Base-by-base conservation (phyloP, 1,284 basidiomycete species). In the Ustilago trichophora region DNA sequence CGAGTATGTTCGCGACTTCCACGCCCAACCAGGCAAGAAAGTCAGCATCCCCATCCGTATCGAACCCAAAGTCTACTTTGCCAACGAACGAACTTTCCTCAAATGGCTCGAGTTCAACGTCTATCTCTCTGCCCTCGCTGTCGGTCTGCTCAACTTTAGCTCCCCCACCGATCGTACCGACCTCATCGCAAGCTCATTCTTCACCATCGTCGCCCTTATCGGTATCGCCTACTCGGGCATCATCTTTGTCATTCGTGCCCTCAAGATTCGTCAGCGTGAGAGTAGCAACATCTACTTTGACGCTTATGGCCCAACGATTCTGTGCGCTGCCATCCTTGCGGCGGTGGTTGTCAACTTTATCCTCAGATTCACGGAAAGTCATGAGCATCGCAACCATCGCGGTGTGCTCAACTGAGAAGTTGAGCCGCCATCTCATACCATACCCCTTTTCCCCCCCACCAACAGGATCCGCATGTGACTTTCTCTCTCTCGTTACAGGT, bases 1-100 rank as follows among this genome's bases (percentile, higher is more conserved):
- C 49, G 82, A 82, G 43, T 86, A 86, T 75, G 88, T 91, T 41
- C 85, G 90, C 58, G 86, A 89, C 58, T 93, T 92, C 88, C 85
- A 82, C 21, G 93, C 94, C 3, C 90, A 91, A 2, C 84, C 87
- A 38, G 95, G 95, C 16, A 98, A 97, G 85, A 87, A 88, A 68
- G 93, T 98, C 57, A 88, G 92, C 1, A 87, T 98, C 1, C 94
- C 95, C 29, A 89, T 98, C 27, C 88, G 95, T 46, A 87, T 98
- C 53, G 95, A 98, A 83, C 95, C 95, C 31, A 98, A 98, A 84
- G 93, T 96, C 7, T 96, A 96, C 80, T 98, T 98, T 82, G 95
- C 95, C 3, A 91, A 91, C 40, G 95, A 97, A 82, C 86, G 93
- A 56, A 94, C 92, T n/a, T 72, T 73, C 44, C 48, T 73, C 64